Evolutionary conservation across 345 rosid species (phyloP).

Genomic region (Erodium maritimum): DNA sequence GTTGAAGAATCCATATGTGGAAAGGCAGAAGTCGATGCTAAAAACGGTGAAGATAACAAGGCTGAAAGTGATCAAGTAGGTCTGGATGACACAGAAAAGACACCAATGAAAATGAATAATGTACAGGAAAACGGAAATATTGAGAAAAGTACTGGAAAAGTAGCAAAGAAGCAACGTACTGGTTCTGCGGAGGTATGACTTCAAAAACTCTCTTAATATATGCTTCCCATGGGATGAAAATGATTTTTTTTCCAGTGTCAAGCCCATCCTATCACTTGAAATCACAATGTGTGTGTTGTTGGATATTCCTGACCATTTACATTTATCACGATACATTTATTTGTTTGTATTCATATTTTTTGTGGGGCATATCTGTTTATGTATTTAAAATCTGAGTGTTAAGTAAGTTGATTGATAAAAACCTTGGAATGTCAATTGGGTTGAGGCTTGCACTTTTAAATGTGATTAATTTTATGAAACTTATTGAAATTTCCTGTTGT

Average conservation of each 20-base stretch:
- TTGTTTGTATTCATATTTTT: too few relatives aligned
- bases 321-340: too few relatives aligned
- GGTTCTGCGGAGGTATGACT: conserved; percentile 52
- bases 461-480: too few relatives aligned
- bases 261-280: background rate
- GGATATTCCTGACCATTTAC: too few relatives aligned
- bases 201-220: background rate
- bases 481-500: too few relatives aligned
- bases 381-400: too few relatives aligned
- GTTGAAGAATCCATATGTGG: conserved; percentile 48
- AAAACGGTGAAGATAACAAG: conserved; percentile 12
- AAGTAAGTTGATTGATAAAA: too few relatives aligned
- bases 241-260: background rate
- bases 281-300: background rate
- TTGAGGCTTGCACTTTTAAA: too few relatives aligned
- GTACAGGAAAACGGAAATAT: conserved; percentile 21
- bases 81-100: conserved; percentile 8
- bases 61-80: conserved; percentile 2
- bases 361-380: too few relatives aligned
- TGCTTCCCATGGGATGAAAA: background rate
- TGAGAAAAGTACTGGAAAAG: conserved; percentile 20
- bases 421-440: too few relatives aligned
- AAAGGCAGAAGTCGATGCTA: too few relatives aligned
- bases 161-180: conserved; percentile 27
- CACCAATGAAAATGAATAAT: conserved; percentile 21